Percentiles rank a stretch among this genome's conserved stretches.
Evolutionary conservation across 495 filamentous ascomycete species (phyloP).

Genomic region (Penicillium angulare): DNA sequence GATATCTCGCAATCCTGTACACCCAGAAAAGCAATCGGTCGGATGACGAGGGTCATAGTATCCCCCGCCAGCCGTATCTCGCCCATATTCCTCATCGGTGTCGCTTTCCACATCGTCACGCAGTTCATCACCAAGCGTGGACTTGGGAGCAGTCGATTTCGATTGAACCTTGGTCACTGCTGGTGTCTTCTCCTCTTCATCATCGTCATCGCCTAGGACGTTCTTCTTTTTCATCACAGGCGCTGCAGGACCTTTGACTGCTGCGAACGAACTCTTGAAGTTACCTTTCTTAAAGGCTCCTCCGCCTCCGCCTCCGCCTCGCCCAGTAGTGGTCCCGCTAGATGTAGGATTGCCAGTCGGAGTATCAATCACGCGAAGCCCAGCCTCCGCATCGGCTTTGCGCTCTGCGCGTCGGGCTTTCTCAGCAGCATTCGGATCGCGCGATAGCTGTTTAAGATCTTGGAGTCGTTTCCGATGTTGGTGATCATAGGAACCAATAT

Average conservation of each 20-base stretch:
- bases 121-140: background rate
- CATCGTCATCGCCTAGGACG: conserved; percentile 45
- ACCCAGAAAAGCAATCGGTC: conserved; percentile 48
- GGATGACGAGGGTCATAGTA: conserved; percentile 54
- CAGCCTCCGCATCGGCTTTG: conserved; percentile 60
- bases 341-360: conserved; percentile 12
- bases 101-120: conserved; percentile 38
- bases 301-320: no score
- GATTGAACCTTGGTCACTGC: background rate
- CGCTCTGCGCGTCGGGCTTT: conserved; percentile 70
- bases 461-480: conserved; percentile 63
- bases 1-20: conserved; percentile 23
- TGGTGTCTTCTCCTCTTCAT: conserved; percentile 17
- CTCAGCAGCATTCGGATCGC: conserved; percentile 54
- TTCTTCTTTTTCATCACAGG: conserved; percentile 38
- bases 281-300: conserved; percentile 63
- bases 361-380: conserved; percentile 38
- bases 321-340: conserved; percentile 6
- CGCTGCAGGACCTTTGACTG: conserved; percentile 36
- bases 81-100: conserved; percentile 45
- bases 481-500: conserved; percentile 61
- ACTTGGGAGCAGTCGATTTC: background rate
- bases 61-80: conserved; percentile 34
- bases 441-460: conserved; percentile 60
- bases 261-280: conserved; percentile 60